Base-by-base conservation (phyloP, 164 flowering plant species). In the Stephania japonica region DNA sequence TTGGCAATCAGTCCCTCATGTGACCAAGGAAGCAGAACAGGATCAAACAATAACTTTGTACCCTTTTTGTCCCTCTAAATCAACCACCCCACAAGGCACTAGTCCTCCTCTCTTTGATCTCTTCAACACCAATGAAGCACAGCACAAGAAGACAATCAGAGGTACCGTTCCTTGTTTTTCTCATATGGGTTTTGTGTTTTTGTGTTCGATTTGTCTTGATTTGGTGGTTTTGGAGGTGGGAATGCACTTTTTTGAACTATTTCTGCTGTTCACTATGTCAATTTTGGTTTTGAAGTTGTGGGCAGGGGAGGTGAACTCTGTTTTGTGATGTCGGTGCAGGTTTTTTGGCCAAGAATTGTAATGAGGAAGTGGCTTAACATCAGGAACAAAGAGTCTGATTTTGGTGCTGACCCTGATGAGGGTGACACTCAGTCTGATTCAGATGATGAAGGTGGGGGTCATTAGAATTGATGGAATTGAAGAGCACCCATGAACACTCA, bases 311-410 rank as follows among this genome's bases (percentile, higher is more conserved):
- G 84, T 84, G 90, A 89, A 85, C 74, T 78, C 25, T 86, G 81
- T 81, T 87, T 85, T 79, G 78, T 87, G 84, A 83, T 86, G 80
- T 80, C 78, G 76, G 74, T 86, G 73, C 91, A 92, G 94, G 78
- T 81, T 24, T 87, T 87, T 69, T 91, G 97, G 97, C 84, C 90
- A 3, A 83, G 80, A 68, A 76, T 85, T 19, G 86, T 92, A 16
- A 41, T 90, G 71, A 85, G 89, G 41, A 92, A 90, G 76, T 88
- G 82, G 93, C 88, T 92, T 70, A 92, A 92, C 74, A 81, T 89
- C 72, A 70, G 74, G 62, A 61, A 77, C 38, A 83, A 76, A 67
- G 84, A 84, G 19, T 86, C 91, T 7, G 92, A 92, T 82, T 92
- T 78, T 82, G 83, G 89, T 44, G 97, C 93, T 14, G 94, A 92